Evolutionary conservation across 2,329 filamentous ascomycete genomes (phyloP), one percentile per base, ranked within the genome.

Genomic region (Aspergillus japonicus): DNA sequence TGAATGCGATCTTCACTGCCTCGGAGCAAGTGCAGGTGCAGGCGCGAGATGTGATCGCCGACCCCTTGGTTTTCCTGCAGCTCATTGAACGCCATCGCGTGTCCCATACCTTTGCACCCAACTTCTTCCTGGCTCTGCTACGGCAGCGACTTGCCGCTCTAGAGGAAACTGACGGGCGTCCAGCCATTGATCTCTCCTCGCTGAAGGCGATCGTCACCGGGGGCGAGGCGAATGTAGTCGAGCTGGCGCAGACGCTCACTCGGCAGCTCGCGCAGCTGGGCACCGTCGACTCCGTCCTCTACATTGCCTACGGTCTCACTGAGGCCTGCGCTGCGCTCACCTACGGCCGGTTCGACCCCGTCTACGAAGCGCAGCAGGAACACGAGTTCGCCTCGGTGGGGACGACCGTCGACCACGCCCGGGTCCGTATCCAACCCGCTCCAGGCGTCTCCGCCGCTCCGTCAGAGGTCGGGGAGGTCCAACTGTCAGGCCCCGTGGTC

Each of bases 41-140:
- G 23, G 52, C 61, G 4, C 26, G 54, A 2, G 65, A 68, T 58
- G 50, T 63, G 5, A 26, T 63, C 44, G 54, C 71, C 2, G 59
- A 73, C 3, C 83, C 81, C 0, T 29, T 64, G 2, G 33, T 57
- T 0, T 83, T 83, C 61, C 65, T 82, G 6, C 65, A 76, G 10
- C 68, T 80, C 0, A 66, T 83, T 1, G 72, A 68, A 52, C 61
- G 68, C 1, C 78, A 83, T 68, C 56, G 50, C 52, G 67, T 63
- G 50, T 39, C 23, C 49, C 59, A 55, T 21, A 67, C 69, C 0
- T 72, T 72, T 52, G 69, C 66, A 3, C 70, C 71, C 11, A 67
- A 70, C 49, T 66, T 68, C 47, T 66, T 70, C 42, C 63, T 71
- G 16, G 52, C 65, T 16, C 60, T 61, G 35, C 23, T 65, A 4